Base-by-base conservation (phyloP, 805 yeast species). In the Myxozyma monticola region DNA sequence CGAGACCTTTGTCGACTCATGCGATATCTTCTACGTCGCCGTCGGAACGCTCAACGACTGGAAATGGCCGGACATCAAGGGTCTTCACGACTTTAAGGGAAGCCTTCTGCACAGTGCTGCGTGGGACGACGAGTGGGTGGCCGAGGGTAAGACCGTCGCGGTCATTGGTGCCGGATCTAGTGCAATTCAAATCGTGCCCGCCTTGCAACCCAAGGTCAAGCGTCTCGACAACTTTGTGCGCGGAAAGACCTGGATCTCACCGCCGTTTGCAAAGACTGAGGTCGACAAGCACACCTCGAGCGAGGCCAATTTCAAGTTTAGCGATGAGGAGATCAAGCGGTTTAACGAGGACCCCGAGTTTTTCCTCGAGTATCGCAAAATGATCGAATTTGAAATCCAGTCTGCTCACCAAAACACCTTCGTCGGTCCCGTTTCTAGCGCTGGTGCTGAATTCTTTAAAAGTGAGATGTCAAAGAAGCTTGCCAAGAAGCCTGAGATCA, bases 91-190 rank as follows among this genome's bases (percentile, higher is more conserved):
- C 24, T 68, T 63, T 26, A 49, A 60, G 36, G 71, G 73, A 18
- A 45, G 56, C 6, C 42, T 63, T 10, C 38, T 67, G 17, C 73
- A 69, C 48, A 60, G 68, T 4, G 63, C 70, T 24, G 57, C 57
- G 15, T 69, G 70, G 68, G 62, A 70, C 37, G 56, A 52, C 12
- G 56, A 51, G 7, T 51, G 54, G 30, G 62, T 55, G 22, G 51
- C 57, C 30, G 49, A 34, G 29, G 63, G 56, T 29, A 68, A 69
- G 48, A 51, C 49, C 7, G 59, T 67, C 2, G 65, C 66, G 14
- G 59, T 69, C 1, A 58, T 70, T 17, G 74, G 75, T 2, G 61
- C 59, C 38, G 69, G 71, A 7, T 59, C 73, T 2, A 62, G 69
- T 14, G 73, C 70, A 3, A 60, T 66, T 15, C 70, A 68, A 54